Evolutionary conservation across 2,329 filamentous ascomycete genomes (phyloP), one percentile per base, ranked within the genome.

Genomic region (Penicillium sp.): DNA sequence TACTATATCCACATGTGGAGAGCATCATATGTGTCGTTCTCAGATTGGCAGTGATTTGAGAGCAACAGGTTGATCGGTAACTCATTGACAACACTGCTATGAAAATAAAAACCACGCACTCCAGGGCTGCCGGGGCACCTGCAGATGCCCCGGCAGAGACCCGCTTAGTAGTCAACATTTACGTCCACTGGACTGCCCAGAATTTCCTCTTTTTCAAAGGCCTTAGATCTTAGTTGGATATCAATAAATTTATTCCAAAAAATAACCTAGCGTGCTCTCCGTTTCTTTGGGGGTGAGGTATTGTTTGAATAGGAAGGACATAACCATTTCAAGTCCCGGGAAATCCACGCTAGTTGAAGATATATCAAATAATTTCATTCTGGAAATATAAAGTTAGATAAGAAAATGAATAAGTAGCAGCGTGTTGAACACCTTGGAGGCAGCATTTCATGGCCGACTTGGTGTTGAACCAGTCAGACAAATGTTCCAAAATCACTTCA

Each of bases 401-500:
- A 25, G 15, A 25, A 33, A 23, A 29, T 8, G 10, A 45, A 17
- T 12, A 4, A 37, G 37, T 3, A 53, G 25, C 7, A 33, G 33
- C 27, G 35, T 47, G 54, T 57, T 53, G 54, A 54, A 57, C 29
- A 29, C 49, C 45, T 21, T 6, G 1, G 12, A 43, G 1, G n/a
- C 6, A 19, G 5, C 15, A 33, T 5, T 7, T 21, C 8, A 33
- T 19, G 27, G 17, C 41, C 6, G n/a, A 41, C 37, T 33, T 35
- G 31, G 59, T 65, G 63, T 64, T 65, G 58, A 61, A 64, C 57
- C 23, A 52, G 40, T 41, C 4, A 21, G 19, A 7, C 8, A 40
- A 9, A 35, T 21, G 21, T 48, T 17, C n/a, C n/a, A 46, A 38
- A 56, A 43, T 60, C 47, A 67, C 55, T 71, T 70, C 56, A 67